Base-by-base conservation (phyloP, 768 basidiomycete species). In the Leccinum subtestaceum region DNA sequence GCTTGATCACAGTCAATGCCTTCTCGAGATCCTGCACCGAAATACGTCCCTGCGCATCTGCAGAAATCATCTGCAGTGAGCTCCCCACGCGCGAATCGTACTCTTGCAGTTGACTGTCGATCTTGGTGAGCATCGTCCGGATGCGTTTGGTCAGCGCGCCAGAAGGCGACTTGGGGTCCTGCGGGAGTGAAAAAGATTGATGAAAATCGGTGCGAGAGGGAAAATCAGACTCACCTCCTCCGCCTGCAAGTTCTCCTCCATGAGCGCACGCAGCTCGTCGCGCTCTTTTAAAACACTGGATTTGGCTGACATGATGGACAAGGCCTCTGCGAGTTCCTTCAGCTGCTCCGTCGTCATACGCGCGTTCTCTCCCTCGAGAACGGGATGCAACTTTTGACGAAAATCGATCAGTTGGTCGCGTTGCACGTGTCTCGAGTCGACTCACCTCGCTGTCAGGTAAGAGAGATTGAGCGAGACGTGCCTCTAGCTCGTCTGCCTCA, bases 321-420 rank as follows among this genome's bases (percentile, higher is more conserved):
- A 77, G 2, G 95, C 95, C 63, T 96, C 95, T 40, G 88, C 88
- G 38, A 99, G 83, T 74, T 99, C 97, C 69, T 89, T 90, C 23
- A 99, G 81, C 67, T 99, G 95, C 67, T 98, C 96, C 10, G 89
- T 85, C 2, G 95, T 98, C 96, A 99, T 98, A 47, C 93, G 88
- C n/a, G 93, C 94, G 64, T 89, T 85, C 31, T 85, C 87, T 51
- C 81, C 78, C 58, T 84, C 67, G 3, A 62, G 19, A 61, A 91
- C 85, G n/a, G 86, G 82, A 48, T 85, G 74, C 48, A 92, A 78
- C 89, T 91, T 59, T 34, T 5, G 15, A 46, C 17, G 31, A 12
- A 43, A 15, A 51, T 49, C 21, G 52, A 11, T 57, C 2, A 57
- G 52, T 25, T 31, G 15, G 21, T 5, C 0, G 10, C n/a, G n/a